Percentiles rank a stretch among this genome's conserved stretches.
phyloP scores from a whole-genome alignment of 75 land plant genomes.

The Sequoia sempervirens region DNA sequence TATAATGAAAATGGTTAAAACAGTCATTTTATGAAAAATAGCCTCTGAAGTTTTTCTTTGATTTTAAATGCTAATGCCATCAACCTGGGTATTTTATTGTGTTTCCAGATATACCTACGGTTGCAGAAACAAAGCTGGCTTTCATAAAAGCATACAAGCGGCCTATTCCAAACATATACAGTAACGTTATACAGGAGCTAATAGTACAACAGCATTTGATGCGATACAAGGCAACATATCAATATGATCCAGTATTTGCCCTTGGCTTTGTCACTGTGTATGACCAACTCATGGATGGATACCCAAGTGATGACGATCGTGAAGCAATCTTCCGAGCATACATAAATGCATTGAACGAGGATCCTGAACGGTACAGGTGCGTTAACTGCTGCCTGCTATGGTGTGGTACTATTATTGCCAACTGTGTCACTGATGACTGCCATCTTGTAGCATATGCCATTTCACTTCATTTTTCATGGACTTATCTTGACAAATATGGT shows the following conservation, averaged over 20 bases:
- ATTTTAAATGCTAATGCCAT: background rate
- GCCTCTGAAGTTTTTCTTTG: no score
- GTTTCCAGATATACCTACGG: constrained; percentile 74
- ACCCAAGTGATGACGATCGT: constrained; percentile 77
- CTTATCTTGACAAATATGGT: background rate
- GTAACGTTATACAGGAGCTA: constrained; percentile 85
- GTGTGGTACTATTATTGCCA: background rate
- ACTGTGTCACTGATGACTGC: background rate
- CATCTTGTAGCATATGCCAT: constrained; percentile 1
- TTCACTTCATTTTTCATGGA: background rate
- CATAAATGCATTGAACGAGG: constrained; percentile 76
- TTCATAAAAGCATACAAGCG: constrained; percentile 73
- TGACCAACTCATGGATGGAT: constrained; percentile 98
- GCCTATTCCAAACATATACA: constrained; percentile 96
- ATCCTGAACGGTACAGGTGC: constrained; percentile 84
- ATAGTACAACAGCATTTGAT: constrained; percentile 95
- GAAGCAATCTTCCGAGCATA: constrained; percentile 85
- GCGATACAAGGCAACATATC: constrained; percentile 83
- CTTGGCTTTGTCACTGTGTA: constrained; percentile 96
- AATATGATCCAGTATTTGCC: constrained; percentile 91
- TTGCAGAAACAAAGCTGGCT: constrained; percentile 78
- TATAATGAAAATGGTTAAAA: background rate
- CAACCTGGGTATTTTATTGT: constrained; percentile 7
- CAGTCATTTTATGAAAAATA: background rate
- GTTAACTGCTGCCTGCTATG: background rate